Evolutionary conservation across 805 yeast genomes (phyloP).

Genomic region (Myxozyma neotropica): DNA sequence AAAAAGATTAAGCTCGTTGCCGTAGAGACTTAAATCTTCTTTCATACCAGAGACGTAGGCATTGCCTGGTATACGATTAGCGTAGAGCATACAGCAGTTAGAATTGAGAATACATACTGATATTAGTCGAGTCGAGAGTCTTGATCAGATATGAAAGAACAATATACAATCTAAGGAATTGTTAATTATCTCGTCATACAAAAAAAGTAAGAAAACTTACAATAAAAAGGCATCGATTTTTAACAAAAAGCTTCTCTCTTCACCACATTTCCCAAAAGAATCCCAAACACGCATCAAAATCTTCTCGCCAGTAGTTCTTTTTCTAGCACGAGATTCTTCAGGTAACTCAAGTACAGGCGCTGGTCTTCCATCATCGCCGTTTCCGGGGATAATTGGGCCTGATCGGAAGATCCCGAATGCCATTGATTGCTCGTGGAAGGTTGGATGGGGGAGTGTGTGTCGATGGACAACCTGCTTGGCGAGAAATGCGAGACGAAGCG

Average conservation of each 20-base stretch:
- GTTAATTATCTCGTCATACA: neutral
- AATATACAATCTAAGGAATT: conserved; percentile 12
- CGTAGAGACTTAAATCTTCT: conserved; percentile 55
- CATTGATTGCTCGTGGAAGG: neutral
- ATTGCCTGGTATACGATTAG: conserved; percentile 51
- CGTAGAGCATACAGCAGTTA: no score
- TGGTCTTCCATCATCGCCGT: conserved; percentile 6
- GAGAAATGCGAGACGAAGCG: no score
- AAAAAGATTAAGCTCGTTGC: conserved; percentile 59
- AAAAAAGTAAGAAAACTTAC: conserved; percentile 1
- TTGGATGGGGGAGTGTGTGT: neutral
- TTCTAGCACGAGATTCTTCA: neutral
- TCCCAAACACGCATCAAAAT: conserved; percentile 19
- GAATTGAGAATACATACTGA: no score
- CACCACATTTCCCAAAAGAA: conserved; percentile 19
- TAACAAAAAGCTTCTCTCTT: conserved; percentile 20
- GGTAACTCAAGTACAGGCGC: conserved; percentile 9
- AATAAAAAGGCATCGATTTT: conserved; percentile 22
- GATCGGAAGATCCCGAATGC: neutral
- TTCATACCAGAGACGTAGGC: conserved; percentile 71
- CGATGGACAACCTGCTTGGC: neutral
- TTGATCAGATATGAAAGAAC: conserved; percentile 50
- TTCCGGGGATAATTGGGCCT: conserved; percentile 3
- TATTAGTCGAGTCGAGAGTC: conserved; percentile 60
- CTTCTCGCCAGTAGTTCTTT: neutral